Base-by-base conservation (phyloP, 495 filamentous ascomycete genomes). In the Penicillium waksmanii region DNA sequence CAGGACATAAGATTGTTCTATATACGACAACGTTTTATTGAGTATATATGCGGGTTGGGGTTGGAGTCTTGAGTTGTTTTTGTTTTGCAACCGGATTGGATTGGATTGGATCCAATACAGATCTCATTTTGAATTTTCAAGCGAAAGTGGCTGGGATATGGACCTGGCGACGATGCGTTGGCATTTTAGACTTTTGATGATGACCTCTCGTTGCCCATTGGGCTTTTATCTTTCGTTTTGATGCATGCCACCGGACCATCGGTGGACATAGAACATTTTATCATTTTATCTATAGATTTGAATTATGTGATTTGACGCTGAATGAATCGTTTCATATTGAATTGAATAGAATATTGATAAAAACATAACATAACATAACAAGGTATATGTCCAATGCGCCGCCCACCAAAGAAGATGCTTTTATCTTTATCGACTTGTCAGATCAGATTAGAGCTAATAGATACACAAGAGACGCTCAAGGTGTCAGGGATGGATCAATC, bases 341-440 rank as follows among this genome's bases (percentile, higher is more conserved):
- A 57, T 48, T 48, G 40, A 55, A 51, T 55, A 61, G 10, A n/a
- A 50, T 50, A 55, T 62, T 25, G 36, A 36, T 8, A 51, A 40
- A 58, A 19, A 44, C n/a, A 44, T n/a, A 44, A 17, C 17, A 17
- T 53, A 58, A 53, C 60, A 65, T 58, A 56, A 70, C 44, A 65
- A 63, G 67, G 59, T 65, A 60, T 64, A 66, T 66, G 52, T 60
- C 57, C 63, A 62, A 68, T 68, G 63, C 72, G 72, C 72, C 72
- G 58, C 64, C 68, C 42, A 65, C 58, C 57, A 60, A 62, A 64
- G 54, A 64, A 64, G 54, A 66, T 71, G 66, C 67, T 73, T 76
- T 74, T 31, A 31, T 31, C 27, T 31, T 74, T 63, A 44, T 44
- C 51, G 43, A 55, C 60, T 58, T 63, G 66, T 63, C 65, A 66